Conservation (phyloP, 306 rosid species). For the Lathyrus oleraceus region DNA sequence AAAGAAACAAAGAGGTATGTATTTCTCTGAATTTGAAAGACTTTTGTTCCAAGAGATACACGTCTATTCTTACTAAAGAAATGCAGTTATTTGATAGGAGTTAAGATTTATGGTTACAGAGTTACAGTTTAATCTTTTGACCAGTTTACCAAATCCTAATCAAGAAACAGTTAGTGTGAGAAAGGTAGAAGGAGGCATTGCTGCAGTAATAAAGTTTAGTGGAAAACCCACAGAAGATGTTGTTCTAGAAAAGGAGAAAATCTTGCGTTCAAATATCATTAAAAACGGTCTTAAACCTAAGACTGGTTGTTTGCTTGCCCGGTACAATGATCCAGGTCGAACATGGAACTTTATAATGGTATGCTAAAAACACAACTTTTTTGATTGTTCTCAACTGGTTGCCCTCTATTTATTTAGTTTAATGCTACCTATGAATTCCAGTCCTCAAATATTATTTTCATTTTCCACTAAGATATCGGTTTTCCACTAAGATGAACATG, state of each 20-base stretch:
- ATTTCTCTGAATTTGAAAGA: slow-evolving; percentile 1
- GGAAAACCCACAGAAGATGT: slow-evolving; percentile 67
- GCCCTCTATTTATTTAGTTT: no score
- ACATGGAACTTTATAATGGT: slow-evolving; percentile 79
- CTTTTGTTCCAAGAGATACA: not conserved
- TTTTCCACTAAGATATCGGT: no score
- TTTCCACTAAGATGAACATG: not conserved
- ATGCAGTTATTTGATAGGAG: not conserved
- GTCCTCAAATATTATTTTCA: no score
- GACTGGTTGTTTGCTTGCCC: slow-evolving; percentile 82
- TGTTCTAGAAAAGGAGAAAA: slow-evolving; percentile 59
- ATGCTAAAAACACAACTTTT: slow-evolving; percentile 25
- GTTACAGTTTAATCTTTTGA: slow-evolving; percentile 23
- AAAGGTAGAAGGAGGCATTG: slow-evolving; percentile 71
- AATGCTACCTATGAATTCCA: no score
- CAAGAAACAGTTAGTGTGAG: slow-evolving; percentile 67
- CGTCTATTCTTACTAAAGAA: not conserved
- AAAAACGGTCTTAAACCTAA: slow-evolving; percentile 70
- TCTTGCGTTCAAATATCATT: slow-evolving; percentile 51
- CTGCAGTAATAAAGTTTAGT: slow-evolving; percentile 79
- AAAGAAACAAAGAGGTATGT: slow-evolving; percentile 69
- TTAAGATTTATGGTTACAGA: not conserved
- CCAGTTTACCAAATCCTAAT: slow-evolving; percentile 85
- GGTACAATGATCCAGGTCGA: slow-evolving; percentile 94
- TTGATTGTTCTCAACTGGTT: not conserved